Evolutionary conservation across 2,329 filamentous ascomycete genomes (phyloP), one percentile per base, ranked within the genome.

Genomic region (Fusarium hostae): DNA sequence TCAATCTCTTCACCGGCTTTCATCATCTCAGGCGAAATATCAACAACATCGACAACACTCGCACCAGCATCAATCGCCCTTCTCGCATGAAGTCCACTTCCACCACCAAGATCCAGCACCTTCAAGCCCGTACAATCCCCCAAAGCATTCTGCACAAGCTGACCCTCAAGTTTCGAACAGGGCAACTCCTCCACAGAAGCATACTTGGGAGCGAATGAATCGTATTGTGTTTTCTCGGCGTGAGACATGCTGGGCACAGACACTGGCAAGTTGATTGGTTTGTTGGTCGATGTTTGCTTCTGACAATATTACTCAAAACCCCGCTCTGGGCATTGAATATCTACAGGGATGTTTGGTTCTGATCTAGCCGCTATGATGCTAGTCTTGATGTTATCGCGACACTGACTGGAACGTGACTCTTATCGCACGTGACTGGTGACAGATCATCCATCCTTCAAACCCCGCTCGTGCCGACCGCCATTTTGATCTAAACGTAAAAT

Each of bases 201-300:
- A 58, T 58, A 58, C 32, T 58, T 58, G 32, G 55, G 55, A 1
- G 55, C 55, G 24, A 58, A 58, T 24, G 32, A 58, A 39, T 58
- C 32, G 41, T 58, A 58, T 50, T 58, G 55, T 8, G 55, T 28
- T 24, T 58, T 58, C 20, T 37, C 41, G 9, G 20, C 41, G 20
- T 58, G 41, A n/a, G 41, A 58, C 55, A 58, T 58, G 41, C 13
- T 58, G 22, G 30, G n/a, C 12, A 52, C 18, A 26, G 32, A 52
- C 22, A 39, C 13, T 32, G 7, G 7, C 22, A 18, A 44, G 26
- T 32, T 32, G 30, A 28, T 48, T 37, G 24, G 41, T 50, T 37
- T 50, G 32, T 50, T 58, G 55, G 11, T 24, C 20, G 15, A 6
- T 48, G 45, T 48, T 48, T 48, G 11, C 28, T 34, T 30, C 39